phyloP scores from a whole-genome alignment of 2,329 filamentous ascomycete genomes.

The Botrytis pseudocinerea region DNA sequence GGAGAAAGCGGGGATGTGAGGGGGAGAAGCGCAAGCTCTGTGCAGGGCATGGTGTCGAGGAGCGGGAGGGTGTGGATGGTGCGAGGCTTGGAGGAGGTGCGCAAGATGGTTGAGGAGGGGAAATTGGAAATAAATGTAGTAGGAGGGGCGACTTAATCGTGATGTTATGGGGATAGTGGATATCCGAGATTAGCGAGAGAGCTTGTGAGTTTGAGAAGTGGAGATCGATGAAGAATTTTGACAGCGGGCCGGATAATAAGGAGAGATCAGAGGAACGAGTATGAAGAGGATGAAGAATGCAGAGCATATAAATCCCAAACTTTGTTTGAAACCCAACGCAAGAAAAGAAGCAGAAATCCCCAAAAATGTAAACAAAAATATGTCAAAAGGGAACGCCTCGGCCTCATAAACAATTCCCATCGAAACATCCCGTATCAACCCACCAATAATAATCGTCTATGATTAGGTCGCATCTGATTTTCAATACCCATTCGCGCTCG shows the following conservation, averaged over 20 bases:
- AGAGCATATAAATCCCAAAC: neutral
- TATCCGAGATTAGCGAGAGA: slow-evolving; percentile 3
- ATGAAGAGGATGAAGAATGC: neutral
- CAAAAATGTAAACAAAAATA: neutral
- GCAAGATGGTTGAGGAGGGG: neutral
- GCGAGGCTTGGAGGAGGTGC: too few relatives aligned
- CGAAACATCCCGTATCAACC: neutral
- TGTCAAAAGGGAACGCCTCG: neutral
- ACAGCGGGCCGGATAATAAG: neutral
- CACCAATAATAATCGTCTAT: neutral
- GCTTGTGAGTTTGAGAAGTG: neutral
- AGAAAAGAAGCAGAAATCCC: neutral
- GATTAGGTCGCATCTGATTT: neutral
- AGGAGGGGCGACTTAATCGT: neutral
- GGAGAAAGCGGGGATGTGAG: slow-evolving; percentile 6
- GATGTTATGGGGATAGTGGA: neutral
- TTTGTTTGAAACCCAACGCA: neutral
- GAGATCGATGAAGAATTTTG: neutral
- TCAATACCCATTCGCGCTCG: neutral
- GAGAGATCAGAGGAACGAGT: neutral
- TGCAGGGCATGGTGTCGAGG: neutral
- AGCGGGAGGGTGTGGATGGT: neutral
- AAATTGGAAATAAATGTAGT: neutral
- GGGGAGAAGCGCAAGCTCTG: slow-evolving; percentile 6
- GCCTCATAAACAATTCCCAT: neutral